Conservation (phyloP, 306 rosid genomes). For the Cyclanthera cordifolia region DNA sequence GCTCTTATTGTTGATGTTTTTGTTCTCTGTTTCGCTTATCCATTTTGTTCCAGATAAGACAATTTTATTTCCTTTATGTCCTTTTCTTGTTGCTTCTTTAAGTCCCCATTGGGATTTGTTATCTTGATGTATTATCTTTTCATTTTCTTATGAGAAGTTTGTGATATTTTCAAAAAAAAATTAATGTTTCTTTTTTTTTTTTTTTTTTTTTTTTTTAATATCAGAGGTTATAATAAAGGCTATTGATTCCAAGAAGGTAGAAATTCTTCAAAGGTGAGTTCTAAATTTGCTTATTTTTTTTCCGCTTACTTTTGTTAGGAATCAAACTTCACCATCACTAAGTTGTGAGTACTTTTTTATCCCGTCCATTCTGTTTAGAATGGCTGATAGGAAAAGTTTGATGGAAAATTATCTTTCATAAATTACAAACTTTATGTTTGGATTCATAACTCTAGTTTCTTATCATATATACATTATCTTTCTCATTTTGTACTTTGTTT, state of each 20-base stretch:
- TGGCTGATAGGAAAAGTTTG: neutral
- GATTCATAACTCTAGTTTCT: neutral
- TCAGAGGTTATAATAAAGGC: slow-evolving; percentile 79
- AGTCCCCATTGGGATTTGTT: no score
- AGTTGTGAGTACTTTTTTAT: neutral
- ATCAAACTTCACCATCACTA: neutral
- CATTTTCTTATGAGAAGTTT: no score
- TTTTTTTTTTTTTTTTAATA: slow-evolving; percentile 20
- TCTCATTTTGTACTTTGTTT: neutral
- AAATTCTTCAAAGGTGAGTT: slow-evolving; percentile 73
- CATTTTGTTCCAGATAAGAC: no score
- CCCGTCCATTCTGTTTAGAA: neutral
- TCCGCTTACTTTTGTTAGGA: neutral
- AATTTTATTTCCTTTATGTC: no score
- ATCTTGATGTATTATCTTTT: no score
- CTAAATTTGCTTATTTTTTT: neutral
- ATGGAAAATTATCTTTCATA: neutral
- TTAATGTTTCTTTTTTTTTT: no score
- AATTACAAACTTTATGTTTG: neutral
- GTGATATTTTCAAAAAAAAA: no score
- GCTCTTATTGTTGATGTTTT: no score
- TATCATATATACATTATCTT: neutral
- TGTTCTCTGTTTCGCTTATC: no score
- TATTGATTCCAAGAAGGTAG: slow-evolving; percentile 83
- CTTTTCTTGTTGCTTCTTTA: no score